Conservation (phyloP, 805 yeast genomes). For the Candida sakaeoensis region DNA sequence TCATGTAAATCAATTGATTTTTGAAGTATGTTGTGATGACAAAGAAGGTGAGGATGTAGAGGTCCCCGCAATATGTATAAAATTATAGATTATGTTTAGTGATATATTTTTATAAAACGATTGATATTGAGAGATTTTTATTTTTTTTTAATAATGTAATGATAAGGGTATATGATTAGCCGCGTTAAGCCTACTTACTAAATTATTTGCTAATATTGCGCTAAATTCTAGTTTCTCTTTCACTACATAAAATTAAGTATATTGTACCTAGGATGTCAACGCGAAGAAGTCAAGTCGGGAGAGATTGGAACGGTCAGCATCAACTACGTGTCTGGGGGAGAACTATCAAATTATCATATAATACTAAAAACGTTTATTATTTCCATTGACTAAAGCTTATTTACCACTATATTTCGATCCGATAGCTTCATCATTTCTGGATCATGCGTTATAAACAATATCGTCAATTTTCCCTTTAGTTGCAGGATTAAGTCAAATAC, state of each 20-base stretch:
- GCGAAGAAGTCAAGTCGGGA: no score
- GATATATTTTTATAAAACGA: background rate
- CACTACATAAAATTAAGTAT: no score
- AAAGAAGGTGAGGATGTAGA: conserved; percentile 92
- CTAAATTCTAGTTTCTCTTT: no score
- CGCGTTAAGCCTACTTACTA: no score
- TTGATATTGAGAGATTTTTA: background rate
- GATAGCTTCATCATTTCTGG: conserved; percentile 60
- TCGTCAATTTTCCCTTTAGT: conserved; percentile 31
- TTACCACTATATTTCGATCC: conserved; percentile 47
- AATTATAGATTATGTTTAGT: conserved; percentile 20
- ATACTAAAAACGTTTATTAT: no score
- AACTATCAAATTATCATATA: no score
- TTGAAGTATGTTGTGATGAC: conserved; percentile 93
- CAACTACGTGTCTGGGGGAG: no score
- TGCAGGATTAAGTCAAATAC: conserved; percentile 50
- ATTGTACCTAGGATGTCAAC: no score
- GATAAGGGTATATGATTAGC: background rate
- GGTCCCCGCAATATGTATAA: conserved; percentile 78
- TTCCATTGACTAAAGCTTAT: conserved; percentile 41
- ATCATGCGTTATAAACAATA: conserved; percentile 72
- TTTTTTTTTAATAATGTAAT: no score
- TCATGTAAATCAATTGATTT: conserved; percentile 71
- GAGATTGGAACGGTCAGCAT: no score
- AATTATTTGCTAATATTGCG: no score